Percentiles rank a stretch among this genome's conserved stretches.
phyloP scores from a whole-genome alignment of 2,329 filamentous ascomycete genomes.

The Cylindrodendrum hubeiense region DNA sequence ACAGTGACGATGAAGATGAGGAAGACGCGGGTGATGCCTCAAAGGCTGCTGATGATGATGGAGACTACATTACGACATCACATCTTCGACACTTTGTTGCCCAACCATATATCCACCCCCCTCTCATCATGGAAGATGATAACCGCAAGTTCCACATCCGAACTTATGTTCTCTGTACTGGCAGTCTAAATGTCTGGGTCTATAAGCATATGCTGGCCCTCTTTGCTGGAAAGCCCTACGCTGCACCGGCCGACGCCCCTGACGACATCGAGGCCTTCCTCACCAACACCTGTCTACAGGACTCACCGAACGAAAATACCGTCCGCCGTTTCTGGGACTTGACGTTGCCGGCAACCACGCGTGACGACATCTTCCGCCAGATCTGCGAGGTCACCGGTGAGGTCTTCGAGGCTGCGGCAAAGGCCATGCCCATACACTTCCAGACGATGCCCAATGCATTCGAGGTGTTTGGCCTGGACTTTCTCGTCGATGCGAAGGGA shows the following conservation, averaged over 20 bases:
- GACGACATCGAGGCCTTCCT: conserved; percentile 78
- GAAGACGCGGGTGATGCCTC: conserved; percentile 44
- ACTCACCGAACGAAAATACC: conserved; percentile 67
- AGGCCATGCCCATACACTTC: conserved; percentile 90
- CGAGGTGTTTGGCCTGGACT: conserved; percentile 93
- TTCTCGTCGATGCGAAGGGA: conserved; percentile 77
- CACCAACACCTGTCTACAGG: conserved; percentile 95
- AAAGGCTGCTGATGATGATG: conserved; percentile 47
- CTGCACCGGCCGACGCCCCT: conserved; percentile 68
- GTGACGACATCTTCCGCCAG: conserved; percentile 75
- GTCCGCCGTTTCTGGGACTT: conserved; percentile 84
- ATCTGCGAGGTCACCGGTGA: conserved; percentile 81
- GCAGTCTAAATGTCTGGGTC: conserved; percentile 84
- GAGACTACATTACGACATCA: conserved; percentile 79
- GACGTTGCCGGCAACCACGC: conserved; percentile 61
- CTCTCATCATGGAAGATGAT: conserved; percentile 74
- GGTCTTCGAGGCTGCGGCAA: conserved; percentile 87
- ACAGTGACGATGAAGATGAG: conserved; percentile 73
- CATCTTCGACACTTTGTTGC: conserved; percentile 96
- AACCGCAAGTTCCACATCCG: conserved; percentile 94
- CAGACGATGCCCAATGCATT: conserved; percentile 90
- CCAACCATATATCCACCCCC: conserved; percentile 93
- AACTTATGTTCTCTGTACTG: conserved; percentile 87
- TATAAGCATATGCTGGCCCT: conserved; percentile 93
- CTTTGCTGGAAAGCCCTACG: conserved; percentile 84